Base-by-base conservation (phyloP, 2,329 filamentous ascomycete genomes). In the Penicillium brasilianum region DNA sequence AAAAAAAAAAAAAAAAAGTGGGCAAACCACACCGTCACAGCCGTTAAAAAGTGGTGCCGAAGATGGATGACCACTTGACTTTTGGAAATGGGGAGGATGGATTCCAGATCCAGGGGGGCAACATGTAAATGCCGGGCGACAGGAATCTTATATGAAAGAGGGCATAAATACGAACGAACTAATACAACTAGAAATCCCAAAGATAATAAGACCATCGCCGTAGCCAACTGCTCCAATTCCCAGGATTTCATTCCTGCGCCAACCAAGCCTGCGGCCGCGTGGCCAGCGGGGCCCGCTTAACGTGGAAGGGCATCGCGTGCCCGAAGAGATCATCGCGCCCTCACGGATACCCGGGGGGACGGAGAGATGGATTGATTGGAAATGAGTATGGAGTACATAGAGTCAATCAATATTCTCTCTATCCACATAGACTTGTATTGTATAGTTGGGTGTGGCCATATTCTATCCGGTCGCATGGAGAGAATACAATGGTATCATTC, bases 271-370 rank as follows among this genome's bases (percentile, higher is more conserved):
- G 6, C 18, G 55, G 55, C 61, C 55, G 52, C 55, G 55, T 62
- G 53, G 62, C 62, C 55, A 37, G 58, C 62, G 60, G 57, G 51
- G 55, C 30, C 22, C 18, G 49, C 44, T 57, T 34, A 63, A 66
- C 57, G 43, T 59, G 65, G 57, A 62, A 67, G 60, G 44, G 51
- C 22, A 61, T 65, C 60, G 60, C 62, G 57, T 58, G 58, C 20
- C 36, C 20, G 22, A 8, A 13, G 9, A 9, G 20, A 41, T 20
- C 10, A 41, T 11, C n/a, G 2, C 37, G 4, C 32, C 8, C 8
- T 41, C 6, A 46, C 14, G 25, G 22, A 30, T 2, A 30, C n/a
- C n/a, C n/a, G 2, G 16, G 25, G 16, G 44, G 44, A 48, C 22
- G 10, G 9, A 4, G 7, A 32, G 18, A 13, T 5, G 16, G 34